These are phyloP conservation scores for Boletus tylopilopsis DNA, from an alignment of 768 basidiomycete species.

Conservation along the genomic window DNA sequence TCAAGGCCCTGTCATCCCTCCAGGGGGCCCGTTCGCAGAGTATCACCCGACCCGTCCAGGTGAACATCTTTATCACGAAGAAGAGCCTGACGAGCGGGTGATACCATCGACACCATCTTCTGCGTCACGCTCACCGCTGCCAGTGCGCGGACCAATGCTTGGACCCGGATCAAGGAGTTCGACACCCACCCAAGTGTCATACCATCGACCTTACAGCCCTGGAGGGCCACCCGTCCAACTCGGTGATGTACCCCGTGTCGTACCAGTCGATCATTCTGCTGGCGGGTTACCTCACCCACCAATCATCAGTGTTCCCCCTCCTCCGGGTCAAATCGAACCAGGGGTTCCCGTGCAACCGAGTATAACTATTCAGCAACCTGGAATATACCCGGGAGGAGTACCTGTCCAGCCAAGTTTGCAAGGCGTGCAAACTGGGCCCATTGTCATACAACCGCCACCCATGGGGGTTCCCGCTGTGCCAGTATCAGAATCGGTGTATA, in stretches of 20 bases:
- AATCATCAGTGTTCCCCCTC: slow-evolving; percentile 18
- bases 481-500: slow-evolving; percentile 3
- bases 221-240: slow-evolving; percentile 9
- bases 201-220: slow-evolving; percentile 13
- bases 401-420: slow-evolving; percentile 1
- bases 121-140: slow-evolving; percentile 15
- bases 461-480: slow-evolving; percentile 1
- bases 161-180: slow-evolving; percentile 18
- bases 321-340: slow-evolving; percentile 20
- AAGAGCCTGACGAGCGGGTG: slow-evolving; percentile 17
- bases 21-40: slow-evolving; percentile 19
- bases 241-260: slow-evolving; percentile 14
- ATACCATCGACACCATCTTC: slow-evolving; percentile 23
- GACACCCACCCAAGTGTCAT: slow-evolving; percentile 26
- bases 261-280: slow-evolving; percentile 13
- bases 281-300: slow-evolving; percentile 9
- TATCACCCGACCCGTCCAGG: slow-evolving; percentile 4
- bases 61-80: slow-evolving; percentile 3
- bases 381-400: background rate
- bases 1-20: slow-evolving; percentile 37
- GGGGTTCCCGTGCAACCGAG: slow-evolving; percentile 7
- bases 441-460: slow-evolving; percentile 20
- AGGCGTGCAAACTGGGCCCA: background rate
- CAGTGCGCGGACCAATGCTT: slow-evolving; percentile 13
- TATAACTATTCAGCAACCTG: slow-evolving; percentile 3